A percentile compares a stretch with the other conserved stretches of the same genome.
phyloP scores from a whole-genome alignment of 1,139 yeast species.

The Candida sojae region DNA sequence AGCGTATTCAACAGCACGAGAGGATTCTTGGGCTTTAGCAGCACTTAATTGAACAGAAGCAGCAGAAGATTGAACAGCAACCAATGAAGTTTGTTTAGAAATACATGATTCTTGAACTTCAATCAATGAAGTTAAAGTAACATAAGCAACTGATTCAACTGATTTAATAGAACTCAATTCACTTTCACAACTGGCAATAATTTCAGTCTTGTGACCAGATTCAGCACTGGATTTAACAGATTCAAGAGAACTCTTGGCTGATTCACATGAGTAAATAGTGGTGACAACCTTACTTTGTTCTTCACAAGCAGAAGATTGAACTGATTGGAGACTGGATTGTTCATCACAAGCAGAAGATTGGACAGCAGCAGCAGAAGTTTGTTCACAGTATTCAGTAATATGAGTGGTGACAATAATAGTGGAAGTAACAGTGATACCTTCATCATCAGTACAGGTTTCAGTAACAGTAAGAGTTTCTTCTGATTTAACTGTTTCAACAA shows the following conservation, averaged over 20 bases:
- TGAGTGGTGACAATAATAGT: constrained; percentile 7
- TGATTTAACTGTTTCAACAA: constrained; percentile 6
- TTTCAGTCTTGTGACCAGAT: constrained; percentile 9
- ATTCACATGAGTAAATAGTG: constrained; percentile 13
- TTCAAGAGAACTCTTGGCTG: constrained; percentile 12
- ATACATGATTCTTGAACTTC: constrained; percentile 7
- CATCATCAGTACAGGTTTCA: constrained; percentile 6
- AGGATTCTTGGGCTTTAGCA: constrained; percentile 7
- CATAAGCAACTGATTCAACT: constrained; percentile 9
- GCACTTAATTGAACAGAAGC: constrained; percentile 11
- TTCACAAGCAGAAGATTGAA: constrained; percentile 8
- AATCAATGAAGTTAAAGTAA: constrained; percentile 7
- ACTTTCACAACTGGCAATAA: constrained; percentile 10
- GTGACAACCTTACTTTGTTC: constrained; percentile 10
- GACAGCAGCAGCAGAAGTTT: constrained; percentile 7
- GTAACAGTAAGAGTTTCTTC: constrained; percentile 3
- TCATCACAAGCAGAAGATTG: constrained; percentile 9
- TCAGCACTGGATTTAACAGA: constrained; percentile 12
- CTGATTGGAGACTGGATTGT: constrained; percentile 9
- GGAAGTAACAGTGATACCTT: constrained; percentile 5
- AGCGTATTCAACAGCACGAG: constrained; percentile 9
- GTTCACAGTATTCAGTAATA: constrained; percentile 9
- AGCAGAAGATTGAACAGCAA: constrained; percentile 10
- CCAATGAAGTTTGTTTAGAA: constrained; percentile 9
- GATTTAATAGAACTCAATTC: constrained; percentile 7